Percentiles rank a stretch among this genome's conserved stretches.
These are phyloP conservation scores for Perkinsus marinus DNA, from an alignment of 169 alveolate genomes.

Conservation along the genomic window DNA sequence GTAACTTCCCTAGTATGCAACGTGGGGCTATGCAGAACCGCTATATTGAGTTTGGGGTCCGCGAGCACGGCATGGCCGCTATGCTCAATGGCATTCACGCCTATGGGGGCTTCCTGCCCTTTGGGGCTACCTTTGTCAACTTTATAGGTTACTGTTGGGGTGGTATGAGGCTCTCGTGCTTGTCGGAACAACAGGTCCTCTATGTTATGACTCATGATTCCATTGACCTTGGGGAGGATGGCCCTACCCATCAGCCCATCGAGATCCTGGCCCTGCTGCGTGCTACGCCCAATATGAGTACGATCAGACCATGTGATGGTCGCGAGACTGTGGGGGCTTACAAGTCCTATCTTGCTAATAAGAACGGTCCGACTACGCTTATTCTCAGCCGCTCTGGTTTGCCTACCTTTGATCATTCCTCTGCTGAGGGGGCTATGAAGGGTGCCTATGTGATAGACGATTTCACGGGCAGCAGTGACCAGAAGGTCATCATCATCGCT, in stretches of 20 bases:
- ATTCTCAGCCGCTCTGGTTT: slow-evolving; percentile 26
- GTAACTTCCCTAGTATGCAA: slow-evolving; percentile 12
- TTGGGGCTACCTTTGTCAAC: slow-evolving; percentile 34
- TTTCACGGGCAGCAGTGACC: background rate
- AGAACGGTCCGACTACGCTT: slow-evolving; percentile 16
- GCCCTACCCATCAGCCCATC: slow-evolving; percentile 45
- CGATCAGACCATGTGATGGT: slow-evolving; percentile 35
- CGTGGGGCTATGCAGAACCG: slow-evolving; percentile 14
- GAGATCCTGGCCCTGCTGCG: slow-evolving; percentile 27
- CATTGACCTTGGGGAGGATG: slow-evolving; percentile 45
- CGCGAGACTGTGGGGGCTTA: slow-evolving; percentile 31
- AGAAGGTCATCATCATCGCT: slow-evolving; percentile 16
- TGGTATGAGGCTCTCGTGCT: slow-evolving; percentile 27
- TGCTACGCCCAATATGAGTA: slow-evolving; percentile 25
- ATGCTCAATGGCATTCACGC: slow-evolving; percentile 35
- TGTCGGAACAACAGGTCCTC: slow-evolving; percentile 30
- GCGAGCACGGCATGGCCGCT: slow-evolving; percentile 50
- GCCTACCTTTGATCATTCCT: slow-evolving; percentile 23
- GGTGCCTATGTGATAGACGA: slow-evolving; percentile 32
- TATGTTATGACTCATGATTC: slow-evolving; percentile 45
- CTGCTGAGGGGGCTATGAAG: slow-evolving; percentile 20
- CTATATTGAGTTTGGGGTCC: slow-evolving; percentile 32
- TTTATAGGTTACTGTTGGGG: slow-evolving; percentile 26
- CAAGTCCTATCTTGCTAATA: slow-evolving; percentile 14
- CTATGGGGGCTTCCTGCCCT: slow-evolving; percentile 36